Base-by-base conservation (phyloP, 1,284 basidiomycete genomes). In the Flammula alnicola region DNA sequence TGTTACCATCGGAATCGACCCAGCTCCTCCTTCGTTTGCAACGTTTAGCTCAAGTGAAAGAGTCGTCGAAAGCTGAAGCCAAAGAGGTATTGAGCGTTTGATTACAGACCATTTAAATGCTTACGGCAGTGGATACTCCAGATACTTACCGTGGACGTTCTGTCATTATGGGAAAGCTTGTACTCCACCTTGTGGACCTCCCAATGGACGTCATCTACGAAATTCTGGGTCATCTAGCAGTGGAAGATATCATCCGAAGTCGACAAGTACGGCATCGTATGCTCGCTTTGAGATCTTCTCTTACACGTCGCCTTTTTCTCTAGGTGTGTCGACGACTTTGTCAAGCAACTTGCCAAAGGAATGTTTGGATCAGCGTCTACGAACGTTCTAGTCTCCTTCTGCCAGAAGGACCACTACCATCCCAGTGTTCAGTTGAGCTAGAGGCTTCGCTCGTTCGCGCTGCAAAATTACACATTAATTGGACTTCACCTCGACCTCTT, bases 161-260 rank as follows among this genome's bases (percentile, higher is more conserved):
- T n/a, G n/a, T n/a, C n/a, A n/a, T n/a, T n/a, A n/a, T n/a, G n/a
- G n/a, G n/a, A n/a, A n/a, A n/a, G n/a, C n/a, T n/a, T n/a, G n/a
- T n/a, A n/a, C 17, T 42, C 27, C 16, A 35, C 3, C 42, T 33
- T 17, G 22, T 22, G 49, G 38, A 49, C 10, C 48, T 63, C 17
- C 55, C 60, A 19, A 36, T 55, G 36, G 61, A 63, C 19, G 50
- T 61, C 25, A 30, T 63, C 12, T 51, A 57, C 12, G 61, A 63
- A 48, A 59, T 63, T 42, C 37, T 63, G 10, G 57, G 58, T 2
- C 42, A 54, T 19, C 51, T 63, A 6, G 33, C 54, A 19, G 50
- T 53, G 10, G 44, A 54, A 10, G 58, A 59, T 45, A 54, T 61
- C 4, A 25, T 61, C 7, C 59, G 52, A 11, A 45, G 35, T 41